Base-by-base conservation (phyloP, 1,284 basidiomycete species). In the Apiotrichum gamsii region DNA sequence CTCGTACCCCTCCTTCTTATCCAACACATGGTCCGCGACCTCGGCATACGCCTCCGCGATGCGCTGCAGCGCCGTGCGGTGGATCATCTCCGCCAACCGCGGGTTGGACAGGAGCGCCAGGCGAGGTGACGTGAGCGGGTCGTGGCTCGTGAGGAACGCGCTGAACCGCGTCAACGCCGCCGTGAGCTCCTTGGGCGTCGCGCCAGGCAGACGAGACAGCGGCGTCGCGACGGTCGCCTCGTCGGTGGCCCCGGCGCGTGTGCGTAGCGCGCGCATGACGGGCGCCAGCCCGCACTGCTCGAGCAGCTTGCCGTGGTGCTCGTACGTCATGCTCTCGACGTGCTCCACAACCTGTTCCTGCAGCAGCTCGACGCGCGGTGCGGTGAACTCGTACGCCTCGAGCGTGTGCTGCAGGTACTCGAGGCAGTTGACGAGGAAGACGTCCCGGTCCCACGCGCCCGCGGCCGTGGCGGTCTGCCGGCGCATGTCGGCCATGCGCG, bases 381-480 rank as follows among this genome's bases (percentile, higher is more conserved):
- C 69, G 1, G 89, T 87, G 65, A 91, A 93, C 2, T 78, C 65
- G 60, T 83, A 89, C 0, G 80, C 74, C 56, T 87, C 82, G 13
- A 93, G 72, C 3, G 84, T 79, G 58, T 77, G 79, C 85, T 89
- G 58, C 9, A 93, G 71, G 63, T 89, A 90, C 25, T 80, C 82
- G 50, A 90, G 69, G 51, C 86, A 91, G 62, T 95, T 94, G 55
- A 93, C 74, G 45, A 88, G 74, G 64, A 89, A 95, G 0, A 91
- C 80, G 10, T 80, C 78, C 40, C 76, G 76, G 64, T 96, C 90
- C 89, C 90, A 93, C 10, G 65, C 61, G 75, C 77, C 51, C 8
- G 50, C 49, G 5, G 51, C 56, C 10, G 49, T 46, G 10, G 46
- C 50, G 21, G 18, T n/a, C 37, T 28, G 16, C 29, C 42, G 45